These are phyloP conservation scores for Arthrinium puccinioides DNA, from an alignment of 2,329 filamentous ascomycete species.

Conservation along the genomic window DNA sequence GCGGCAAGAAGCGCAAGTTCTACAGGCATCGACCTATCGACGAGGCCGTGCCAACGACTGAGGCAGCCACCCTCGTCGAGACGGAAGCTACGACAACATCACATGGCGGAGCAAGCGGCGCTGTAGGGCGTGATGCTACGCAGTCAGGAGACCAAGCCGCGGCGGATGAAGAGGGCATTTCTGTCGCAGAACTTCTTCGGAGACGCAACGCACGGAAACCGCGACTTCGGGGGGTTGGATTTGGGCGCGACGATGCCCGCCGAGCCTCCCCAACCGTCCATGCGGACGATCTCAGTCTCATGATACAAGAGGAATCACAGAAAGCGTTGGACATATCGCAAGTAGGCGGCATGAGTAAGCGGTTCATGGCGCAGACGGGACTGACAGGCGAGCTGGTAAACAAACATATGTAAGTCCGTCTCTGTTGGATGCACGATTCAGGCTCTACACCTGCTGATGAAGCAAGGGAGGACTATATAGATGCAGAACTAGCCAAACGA, in stretches of 20 bases:
- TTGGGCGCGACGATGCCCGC: constrained; percentile 30
- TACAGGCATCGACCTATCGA: constrained; percentile 43
- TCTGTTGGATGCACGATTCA: constrained; percentile 4
- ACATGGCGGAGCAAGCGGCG: no score
- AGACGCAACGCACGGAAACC: constrained; percentile 44
- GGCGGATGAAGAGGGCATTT: constrained; percentile 28
- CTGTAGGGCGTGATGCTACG: constrained; percentile 1
- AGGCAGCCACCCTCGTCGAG: not conserved
- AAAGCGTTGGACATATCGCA: constrained; percentile 18
- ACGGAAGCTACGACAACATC: no score
- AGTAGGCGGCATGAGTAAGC: constrained; percentile 30
- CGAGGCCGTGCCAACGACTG: constrained; percentile 6
- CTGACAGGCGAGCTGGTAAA: constrained; percentile 58
- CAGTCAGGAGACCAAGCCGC: constrained; percentile 6
- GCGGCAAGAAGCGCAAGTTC: constrained; percentile 53
- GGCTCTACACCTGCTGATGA: constrained; percentile 49
- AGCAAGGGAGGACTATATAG: constrained; percentile 79
- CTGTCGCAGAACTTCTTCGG: constrained; percentile 44
- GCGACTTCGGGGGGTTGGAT: constrained; percentile 49
- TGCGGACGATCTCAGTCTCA: constrained; percentile 27
- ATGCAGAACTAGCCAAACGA: constrained; percentile 66
- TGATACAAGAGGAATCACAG: constrained; percentile 26
- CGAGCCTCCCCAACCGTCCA: constrained; percentile 10
- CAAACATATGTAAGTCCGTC: constrained; percentile 67
- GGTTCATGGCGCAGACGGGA: constrained; percentile 69